Evolutionary conservation across 78 protist genomes (phyloP), one percentile per base, ranked within the genome.

Genomic region (Dictyostelium brefeldianum): DNA sequence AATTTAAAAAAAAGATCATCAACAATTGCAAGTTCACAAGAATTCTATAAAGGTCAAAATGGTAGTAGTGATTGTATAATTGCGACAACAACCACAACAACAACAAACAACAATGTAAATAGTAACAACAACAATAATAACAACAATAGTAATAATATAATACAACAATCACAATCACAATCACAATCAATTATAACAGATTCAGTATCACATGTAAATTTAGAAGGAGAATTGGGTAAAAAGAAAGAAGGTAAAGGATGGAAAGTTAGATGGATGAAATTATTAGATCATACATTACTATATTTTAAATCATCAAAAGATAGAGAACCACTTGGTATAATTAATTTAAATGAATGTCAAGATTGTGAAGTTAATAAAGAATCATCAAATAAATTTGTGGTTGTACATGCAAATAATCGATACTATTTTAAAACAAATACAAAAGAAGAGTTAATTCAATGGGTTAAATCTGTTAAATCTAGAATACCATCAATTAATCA

Each of bases 221-320:
- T 87, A 43, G 93, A 87, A 64, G 93, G 85, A 8, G 93, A 87
- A 43, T 46, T 87, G 9, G 84, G 93, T 6, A 87, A 87, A 62
- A 87, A 87, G 51, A 87, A 87, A 51, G 85, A 87, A 51, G 93
- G 93, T 5, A 87, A 87, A 65, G 93, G 85, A 8, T 87, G 93
- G 93, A 87, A 87, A 53, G 74, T 87, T n/a, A 36, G 93, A 59
- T 87, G 84, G 85, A 77, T 87, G 85, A 74, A 64, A 14, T 22
- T 87, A n/a, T 64, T 59, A 20, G 79, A 77, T 20, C 70, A 74
- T 25, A 25, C 78, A 31, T 50, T 87, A 18, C 70, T 53, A 12
- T 78, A 78, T 65, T 87, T 64, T 50, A 56, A 54, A n/a, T 41
- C 78, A 3, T 50, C 70, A 17, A 56, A 65, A 9, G 93, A 87